Base-by-base conservation (phyloP, 257 asterid genomes). In the Linderniella brevidens region DNA sequence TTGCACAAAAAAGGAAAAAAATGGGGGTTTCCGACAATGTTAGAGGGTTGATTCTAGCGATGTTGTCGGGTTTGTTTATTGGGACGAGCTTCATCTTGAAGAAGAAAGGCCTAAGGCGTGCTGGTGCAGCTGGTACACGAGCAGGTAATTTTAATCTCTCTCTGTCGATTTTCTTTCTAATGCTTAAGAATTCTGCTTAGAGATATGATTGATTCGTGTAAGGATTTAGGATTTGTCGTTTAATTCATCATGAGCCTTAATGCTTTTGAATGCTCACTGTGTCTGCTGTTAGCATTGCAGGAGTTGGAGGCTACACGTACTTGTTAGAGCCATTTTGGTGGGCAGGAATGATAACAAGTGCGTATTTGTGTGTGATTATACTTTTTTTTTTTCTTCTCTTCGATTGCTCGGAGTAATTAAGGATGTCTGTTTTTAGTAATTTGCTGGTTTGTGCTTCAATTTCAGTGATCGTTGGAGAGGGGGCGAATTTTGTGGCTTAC, bases 291-390 rank as follows among this genome's bases (percentile, higher is more conserved):
- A 41, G 35, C 37, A 49, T 54, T 69, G 53, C 72, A 86, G 96
- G 96, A 45, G 73, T 48, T 63, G 94, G 96, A 63, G 92, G 94
- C 55, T 82, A 81, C 52, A 65, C 94, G 19, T 86, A 86, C 82
- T 70, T 86, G 41, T 63, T 68, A 32, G 79, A 86, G 59, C 96
- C 96, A 35, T 92, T 86, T 57, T 86, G 96, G 94, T 86, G 96
- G 96, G 77, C 79, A 1, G 96, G 96, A 68, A 78, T 86, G 96
- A 70, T 71, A 52, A 74, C 81, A 16, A 86, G 96, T 25, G 32
- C 6, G 32, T 86, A 57, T 70, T 92, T 74, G n/a, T 48, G 19
- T 36, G n/a, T 19, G 38, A 9, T 13, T 16, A 13, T 40, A 32
- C 51, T 14, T 13, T 6, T 13, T 19, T 19, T 15, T 3, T 16